Evolutionary conservation across 2,329 filamentous ascomycete genomes (phyloP).

Genomic region (Paracamarosporium sp.): DNA sequence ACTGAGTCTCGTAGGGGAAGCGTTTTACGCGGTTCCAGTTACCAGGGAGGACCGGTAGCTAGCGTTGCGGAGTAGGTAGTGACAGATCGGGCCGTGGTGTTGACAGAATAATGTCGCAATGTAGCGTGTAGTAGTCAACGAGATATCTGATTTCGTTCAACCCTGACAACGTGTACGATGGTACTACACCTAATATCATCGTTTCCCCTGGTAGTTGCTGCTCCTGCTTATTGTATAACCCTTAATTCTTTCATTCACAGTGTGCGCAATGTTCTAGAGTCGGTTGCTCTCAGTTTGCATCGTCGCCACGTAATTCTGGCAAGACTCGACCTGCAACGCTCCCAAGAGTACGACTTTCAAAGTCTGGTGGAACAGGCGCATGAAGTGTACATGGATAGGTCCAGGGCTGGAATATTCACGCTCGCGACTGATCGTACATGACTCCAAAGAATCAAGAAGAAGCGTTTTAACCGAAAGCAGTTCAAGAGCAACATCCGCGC

Average conservation of each 20-base stretch:
- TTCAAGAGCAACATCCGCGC: constrained; percentile 11
- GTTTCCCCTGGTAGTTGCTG: not conserved
- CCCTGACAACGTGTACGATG: not conserved
- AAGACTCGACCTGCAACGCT: constrained; percentile 15
- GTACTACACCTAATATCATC: not conserved
- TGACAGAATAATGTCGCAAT: too few relatives aligned
- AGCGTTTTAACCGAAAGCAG: constrained; percentile 20
- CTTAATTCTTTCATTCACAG: constrained; percentile 15
- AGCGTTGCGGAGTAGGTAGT: too few relatives aligned
- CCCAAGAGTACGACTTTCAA: constrained; percentile 23
- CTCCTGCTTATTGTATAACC: constrained; percentile 12
- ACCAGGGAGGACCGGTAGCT: too few relatives aligned
- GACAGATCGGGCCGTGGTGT: too few relatives aligned
- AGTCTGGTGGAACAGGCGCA: constrained; percentile 25
- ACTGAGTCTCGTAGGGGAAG: too few relatives aligned
- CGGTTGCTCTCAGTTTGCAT: constrained; percentile 12
- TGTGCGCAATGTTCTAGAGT: constrained; percentile 11
- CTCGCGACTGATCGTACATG: constrained; percentile 13
- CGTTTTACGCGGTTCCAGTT: too few relatives aligned
- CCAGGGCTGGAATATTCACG: constrained; percentile 9
- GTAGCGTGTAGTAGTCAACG: too few relatives aligned
- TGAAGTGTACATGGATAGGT: constrained; percentile 20
- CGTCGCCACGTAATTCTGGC: constrained; percentile 12
- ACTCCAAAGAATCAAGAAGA: constrained; percentile 20
- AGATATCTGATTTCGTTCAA: too few relatives aligned